These are phyloP conservation scores for Cladosporium sp. DNA, from an alignment of 2,329 filamentous ascomycete species.

Conservation along the genomic window DNA sequence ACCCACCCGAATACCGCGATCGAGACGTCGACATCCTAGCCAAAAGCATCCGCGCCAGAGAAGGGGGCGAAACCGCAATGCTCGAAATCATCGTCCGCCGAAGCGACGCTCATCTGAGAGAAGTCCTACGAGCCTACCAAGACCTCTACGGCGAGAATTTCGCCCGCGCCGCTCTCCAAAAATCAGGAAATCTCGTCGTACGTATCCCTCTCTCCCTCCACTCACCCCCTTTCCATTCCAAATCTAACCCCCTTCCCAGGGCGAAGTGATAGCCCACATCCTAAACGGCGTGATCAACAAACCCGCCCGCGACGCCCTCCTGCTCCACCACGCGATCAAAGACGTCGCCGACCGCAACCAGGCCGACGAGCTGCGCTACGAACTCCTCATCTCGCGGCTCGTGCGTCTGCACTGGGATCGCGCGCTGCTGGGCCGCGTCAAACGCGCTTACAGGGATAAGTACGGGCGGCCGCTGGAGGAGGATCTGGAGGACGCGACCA, in stretches of 20 bases:
- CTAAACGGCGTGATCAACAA: constrained; percentile 96
- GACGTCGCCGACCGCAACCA: constrained; percentile 41
- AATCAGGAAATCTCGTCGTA: constrained; percentile 89
- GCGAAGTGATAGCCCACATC: constrained; percentile 89
- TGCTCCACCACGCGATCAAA: constrained; percentile 79
- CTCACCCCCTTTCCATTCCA: background rate
- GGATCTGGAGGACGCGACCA: constrained; percentile 71
- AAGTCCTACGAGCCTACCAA: constrained; percentile 75
- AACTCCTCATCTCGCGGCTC: constrained; percentile 80
- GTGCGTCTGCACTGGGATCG: constrained; percentile 92
- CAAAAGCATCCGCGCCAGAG: constrained; percentile 61
- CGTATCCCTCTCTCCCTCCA: constrained; percentile 39
- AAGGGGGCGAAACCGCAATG: constrained; percentile 84
- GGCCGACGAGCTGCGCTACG: constrained; percentile 59
- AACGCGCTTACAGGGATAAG: constrained; percentile 71
- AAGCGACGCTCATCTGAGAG: constrained; percentile 75
- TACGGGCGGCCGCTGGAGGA: constrained; percentile 72
- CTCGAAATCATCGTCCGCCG: constrained; percentile 75
- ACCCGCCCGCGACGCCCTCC: constrained; percentile 84
- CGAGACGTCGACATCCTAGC: constrained; percentile 70
- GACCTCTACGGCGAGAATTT: constrained; percentile 72
- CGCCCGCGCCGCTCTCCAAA: constrained; percentile 77
- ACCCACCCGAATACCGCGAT: constrained; percentile 52
- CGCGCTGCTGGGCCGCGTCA: constrained; percentile 72
- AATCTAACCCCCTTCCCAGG: constrained; percentile 48